Conservation (phyloP, 768 basidiomycete genomes). For the Termitomyces sp. region DNA sequence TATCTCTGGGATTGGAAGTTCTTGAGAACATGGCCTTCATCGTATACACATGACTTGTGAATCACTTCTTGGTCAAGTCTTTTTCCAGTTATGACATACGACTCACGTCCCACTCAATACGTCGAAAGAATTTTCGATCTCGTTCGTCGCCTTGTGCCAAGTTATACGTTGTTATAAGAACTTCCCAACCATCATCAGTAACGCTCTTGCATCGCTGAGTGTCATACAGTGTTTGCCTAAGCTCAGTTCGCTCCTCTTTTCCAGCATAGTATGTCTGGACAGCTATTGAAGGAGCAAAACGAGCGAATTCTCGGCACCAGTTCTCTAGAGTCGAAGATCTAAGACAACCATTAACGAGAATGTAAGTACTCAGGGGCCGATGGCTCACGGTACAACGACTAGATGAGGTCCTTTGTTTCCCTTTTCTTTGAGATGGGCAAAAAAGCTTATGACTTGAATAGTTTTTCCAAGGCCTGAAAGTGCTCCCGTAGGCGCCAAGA, state of each 20-base stretch:
- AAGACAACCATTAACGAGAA: constrained; percentile 8
- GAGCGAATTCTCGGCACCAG: constrained; percentile 95
- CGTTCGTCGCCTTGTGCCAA: constrained; percentile 85
- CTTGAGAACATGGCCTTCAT: constrained; percentile 96
- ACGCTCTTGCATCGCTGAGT: constrained; percentile 44
- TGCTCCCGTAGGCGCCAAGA: background rate
- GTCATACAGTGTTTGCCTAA: constrained; percentile 69
- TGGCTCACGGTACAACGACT: constrained; percentile 87
- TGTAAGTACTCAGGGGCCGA: background rate
- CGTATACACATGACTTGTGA: constrained; percentile 83
- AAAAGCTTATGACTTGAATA: constrained; percentile 96
- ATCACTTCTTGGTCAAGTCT: background rate
- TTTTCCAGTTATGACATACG: background rate
- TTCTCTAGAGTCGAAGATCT: constrained; percentile 97
- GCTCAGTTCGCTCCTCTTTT: constrained; percentile 74
- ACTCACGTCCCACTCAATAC: constrained; percentile 89
- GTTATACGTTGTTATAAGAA: constrained; percentile 94
- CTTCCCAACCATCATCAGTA: constrained; percentile 73
- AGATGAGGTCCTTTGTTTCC: constrained; percentile 84
- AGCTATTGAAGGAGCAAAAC: constrained; percentile 81
- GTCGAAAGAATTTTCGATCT: constrained; percentile 91
- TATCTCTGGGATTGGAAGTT: constrained; percentile 98
- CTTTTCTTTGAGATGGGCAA: constrained; percentile 80
- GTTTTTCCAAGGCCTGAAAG: constrained; percentile 91
- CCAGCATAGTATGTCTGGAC: constrained; percentile 93